Evolutionary conservation across 1,284 basidiomycete genomes (phyloP).

Genomic region (Vanrija sp.): DNA sequence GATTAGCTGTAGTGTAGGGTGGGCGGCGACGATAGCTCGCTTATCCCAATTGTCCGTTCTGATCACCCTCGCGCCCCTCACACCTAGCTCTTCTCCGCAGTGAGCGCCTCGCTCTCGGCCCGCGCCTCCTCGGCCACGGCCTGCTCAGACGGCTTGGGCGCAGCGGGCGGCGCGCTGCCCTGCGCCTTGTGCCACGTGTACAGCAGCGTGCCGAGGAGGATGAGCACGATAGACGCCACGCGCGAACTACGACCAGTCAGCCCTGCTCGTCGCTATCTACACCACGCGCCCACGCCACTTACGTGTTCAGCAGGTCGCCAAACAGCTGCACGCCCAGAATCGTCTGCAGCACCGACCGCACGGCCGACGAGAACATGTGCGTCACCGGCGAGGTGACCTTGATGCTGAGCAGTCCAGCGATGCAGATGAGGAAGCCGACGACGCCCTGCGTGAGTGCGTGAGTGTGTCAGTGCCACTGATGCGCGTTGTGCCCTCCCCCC

Average conservation of each 20-base stretch:
- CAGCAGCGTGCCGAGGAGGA: slow-evolving; percentile 14
- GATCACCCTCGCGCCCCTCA: neutral
- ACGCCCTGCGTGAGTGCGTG: slow-evolving; percentile 16
- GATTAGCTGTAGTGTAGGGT: no score
- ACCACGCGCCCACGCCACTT: neutral
- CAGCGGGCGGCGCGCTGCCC: neutral
- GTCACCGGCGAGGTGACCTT: slow-evolving; percentile 32
- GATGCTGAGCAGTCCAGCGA: slow-evolving; percentile 26
- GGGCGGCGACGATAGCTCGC: no score
- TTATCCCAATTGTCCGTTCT: neutral
- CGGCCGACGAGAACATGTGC: slow-evolving; percentile 27
- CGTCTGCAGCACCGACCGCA: slow-evolving; percentile 21
- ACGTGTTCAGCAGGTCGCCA: neutral
- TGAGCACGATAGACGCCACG: slow-evolving; percentile 12
- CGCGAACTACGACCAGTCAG: slow-evolving; percentile 6
- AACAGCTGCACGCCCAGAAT: slow-evolving; percentile 8
- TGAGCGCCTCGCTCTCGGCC: no score
- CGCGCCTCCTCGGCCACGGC: no score
- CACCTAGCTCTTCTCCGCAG: neutral
- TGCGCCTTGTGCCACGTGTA: slow-evolving; percentile 18
- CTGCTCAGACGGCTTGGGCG: neutral
- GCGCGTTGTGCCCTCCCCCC: neutral
- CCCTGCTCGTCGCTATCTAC: neutral
- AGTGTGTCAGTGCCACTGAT: neutral
- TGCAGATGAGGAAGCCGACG: slow-evolving; percentile 26